Evolutionary conservation across 371 early-diverging fungal species (phyloP), one percentile per base, ranked within the genome.

Genomic region (Lichtheimia corymbifera): DNA sequence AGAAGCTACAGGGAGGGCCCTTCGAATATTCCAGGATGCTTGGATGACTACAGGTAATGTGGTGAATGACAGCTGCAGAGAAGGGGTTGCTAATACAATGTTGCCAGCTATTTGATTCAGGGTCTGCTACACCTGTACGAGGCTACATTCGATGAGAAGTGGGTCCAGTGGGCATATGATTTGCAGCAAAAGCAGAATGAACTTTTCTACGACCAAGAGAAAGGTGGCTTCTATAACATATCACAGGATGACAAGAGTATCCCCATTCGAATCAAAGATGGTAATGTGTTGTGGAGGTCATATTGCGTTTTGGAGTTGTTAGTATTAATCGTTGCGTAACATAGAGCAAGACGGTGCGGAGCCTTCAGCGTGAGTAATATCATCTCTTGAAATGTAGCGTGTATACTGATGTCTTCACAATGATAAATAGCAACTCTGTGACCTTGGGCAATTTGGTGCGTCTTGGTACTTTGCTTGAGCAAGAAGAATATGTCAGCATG

Each of bases 321-420:
- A 4, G 9, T 28, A 7, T 0, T 55, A 49, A 22, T 53, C 30
- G n/a, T 5, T 41, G 45, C 0, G 1, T 53, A 27, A 53, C 42
- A 9, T 50, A 82, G 88, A 85, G 54, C 83, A 85, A 65, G 88
- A 88, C 65, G 87, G 87, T 24, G 87, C 88, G 0, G 88, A 88
- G 60, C 88, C 88, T 22, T 79, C 87, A 15, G 68, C 82, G 74
- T 78, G 68, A 65, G 74, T 62, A 27, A 9, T 35, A 1, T 11
- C 11, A 4, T 35, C 35, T 9, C 9, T 35, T 35, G 2, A 35
- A 35, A 35, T 0, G 11, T 11, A 35, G 35, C 11, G 0, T 35
- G 25, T 13, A 9, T 27, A 51, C 17, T 17, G 11, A 51, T 24
- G 17, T 5, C n/a, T 49, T 18, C 25, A 4, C 15, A 15, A 35